phyloP scores from a whole-genome alignment of 345 rosid species.

The Dovyalis caffra region DNA sequence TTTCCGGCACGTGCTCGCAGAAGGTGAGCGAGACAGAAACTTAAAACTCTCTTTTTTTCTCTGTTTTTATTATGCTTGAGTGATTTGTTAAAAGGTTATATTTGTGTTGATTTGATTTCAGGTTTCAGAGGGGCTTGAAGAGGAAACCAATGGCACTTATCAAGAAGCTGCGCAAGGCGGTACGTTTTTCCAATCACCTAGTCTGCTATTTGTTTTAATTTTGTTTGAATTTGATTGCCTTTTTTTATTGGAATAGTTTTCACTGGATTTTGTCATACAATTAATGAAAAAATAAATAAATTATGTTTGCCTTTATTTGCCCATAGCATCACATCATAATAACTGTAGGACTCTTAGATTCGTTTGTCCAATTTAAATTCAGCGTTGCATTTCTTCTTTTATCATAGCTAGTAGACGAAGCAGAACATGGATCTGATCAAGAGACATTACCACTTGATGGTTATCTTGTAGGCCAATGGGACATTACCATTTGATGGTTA shows the following conservation, averaged over 20 bases:
- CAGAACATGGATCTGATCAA: no score
- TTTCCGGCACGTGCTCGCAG: constrained; percentile 91
- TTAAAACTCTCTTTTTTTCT: no score
- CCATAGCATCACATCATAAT: no score
- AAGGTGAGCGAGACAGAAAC: constrained; percentile 42
- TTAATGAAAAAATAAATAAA: no score
- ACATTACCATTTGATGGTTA: background rate
- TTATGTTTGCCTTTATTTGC: background rate
- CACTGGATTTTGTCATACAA: background rate
- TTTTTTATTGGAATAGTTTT: background rate
- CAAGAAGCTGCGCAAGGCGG: constrained; percentile 41
- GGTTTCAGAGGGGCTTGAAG: constrained; percentile 86
- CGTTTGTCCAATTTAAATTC: no score
- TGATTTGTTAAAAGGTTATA: background rate
- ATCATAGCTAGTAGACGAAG: no score
- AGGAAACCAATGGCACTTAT: constrained; percentile 43
- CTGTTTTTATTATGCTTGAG: background rate
- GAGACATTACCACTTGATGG: no score
- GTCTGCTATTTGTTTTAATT: background rate
- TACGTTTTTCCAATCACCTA: background rate
- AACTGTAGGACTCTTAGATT: no score
- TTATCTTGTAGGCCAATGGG: no score
- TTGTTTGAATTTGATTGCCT: background rate
- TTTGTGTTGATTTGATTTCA: constrained; percentile 14
- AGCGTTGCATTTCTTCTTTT: no score